These are phyloP conservation scores for Rhodosporidiobolus sp. DNA, from an alignment of 768 basidiomycete species.

Conservation along the genomic window DNA sequence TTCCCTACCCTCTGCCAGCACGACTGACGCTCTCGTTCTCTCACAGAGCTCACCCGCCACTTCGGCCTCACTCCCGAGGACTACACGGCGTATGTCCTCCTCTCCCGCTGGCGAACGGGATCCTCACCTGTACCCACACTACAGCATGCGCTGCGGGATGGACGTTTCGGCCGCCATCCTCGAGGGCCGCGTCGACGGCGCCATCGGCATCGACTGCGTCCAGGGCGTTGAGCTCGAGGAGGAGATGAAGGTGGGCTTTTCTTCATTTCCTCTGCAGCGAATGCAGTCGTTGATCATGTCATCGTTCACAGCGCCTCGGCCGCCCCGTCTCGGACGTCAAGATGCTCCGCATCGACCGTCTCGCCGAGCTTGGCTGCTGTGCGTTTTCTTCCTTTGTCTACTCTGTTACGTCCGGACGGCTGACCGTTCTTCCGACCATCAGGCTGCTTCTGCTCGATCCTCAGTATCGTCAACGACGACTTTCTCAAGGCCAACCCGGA, in stretches of 20 bases:
- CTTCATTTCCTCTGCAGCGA: no score
- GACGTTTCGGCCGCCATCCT: constrained; percentile 41
- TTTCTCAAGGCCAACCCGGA: constrained; percentile 36
- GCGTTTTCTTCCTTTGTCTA: constrained; percentile 44
- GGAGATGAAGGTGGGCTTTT: constrained; percentile 16
- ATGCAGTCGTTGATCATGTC: no score
- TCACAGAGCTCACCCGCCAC: constrained; percentile 41
- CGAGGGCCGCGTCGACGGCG: constrained; percentile 41
- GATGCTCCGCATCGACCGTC: constrained; percentile 42
- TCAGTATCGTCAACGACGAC: constrained; percentile 36
- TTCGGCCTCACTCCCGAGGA: constrained; percentile 38
- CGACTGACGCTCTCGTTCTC: no score
- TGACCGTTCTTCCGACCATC: background rate
- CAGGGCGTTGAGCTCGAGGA: constrained; percentile 41
- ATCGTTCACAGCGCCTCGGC: constrained; percentile 7
- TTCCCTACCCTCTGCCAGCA: no score
- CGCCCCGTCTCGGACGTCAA: constrained; percentile 41
- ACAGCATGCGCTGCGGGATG: constrained; percentile 42
- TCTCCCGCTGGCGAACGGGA: no score
- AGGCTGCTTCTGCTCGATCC: constrained; percentile 10
- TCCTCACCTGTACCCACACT: background rate
- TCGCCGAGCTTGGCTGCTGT: constrained; percentile 43
- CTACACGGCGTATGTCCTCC: constrained; percentile 27
- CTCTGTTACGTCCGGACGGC: no score
- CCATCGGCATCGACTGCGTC: constrained; percentile 43